Evolutionary conservation across 768 basidiomycete species (phyloP).

Genomic region (Podaxis sp.): DNA sequence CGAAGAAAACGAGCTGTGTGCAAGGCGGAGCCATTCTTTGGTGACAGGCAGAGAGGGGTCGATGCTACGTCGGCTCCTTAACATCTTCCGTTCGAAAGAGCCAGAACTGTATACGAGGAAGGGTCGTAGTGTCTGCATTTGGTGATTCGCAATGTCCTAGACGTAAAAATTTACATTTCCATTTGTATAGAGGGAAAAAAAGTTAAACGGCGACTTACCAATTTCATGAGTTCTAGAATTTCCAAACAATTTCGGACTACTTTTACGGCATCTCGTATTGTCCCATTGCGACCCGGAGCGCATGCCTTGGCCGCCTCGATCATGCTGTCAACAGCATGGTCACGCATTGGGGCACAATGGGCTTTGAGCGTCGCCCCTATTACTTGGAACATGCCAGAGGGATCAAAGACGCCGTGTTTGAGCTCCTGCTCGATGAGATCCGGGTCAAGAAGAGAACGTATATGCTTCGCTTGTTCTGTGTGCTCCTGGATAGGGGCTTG

Average conservation of each 20-base stretch:
- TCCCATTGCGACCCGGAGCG: conserved; percentile 51
- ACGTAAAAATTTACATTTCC: conserved; percentile 19
- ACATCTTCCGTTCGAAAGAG: conserved; percentile 75
- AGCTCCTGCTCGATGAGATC: conserved; percentile 82
- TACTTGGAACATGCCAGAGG: conserved; percentile 70
- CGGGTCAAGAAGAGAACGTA: conserved; percentile 79
- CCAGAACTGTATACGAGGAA: conserved; percentile 80
- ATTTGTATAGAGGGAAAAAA: conserved; percentile 14
- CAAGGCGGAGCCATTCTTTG: conserved; percentile 61
- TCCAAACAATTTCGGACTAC: conserved; percentile 85
- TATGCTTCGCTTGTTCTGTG: conserved; percentile 59
- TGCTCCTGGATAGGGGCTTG: conserved; percentile 62
- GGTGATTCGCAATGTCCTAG: conserved; percentile 96
- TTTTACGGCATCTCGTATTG: conserved; percentile 61
- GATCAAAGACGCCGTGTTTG: conserved; percentile 72
- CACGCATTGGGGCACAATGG: conserved; percentile 93
- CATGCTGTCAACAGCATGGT: conserved; percentile 81
- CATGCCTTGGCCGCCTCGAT: conserved; percentile 64
- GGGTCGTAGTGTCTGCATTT: conserved; percentile 89
- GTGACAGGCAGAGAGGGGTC: conserved; percentile 51
- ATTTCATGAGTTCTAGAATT: conserved; percentile 92
- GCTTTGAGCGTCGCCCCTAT: conserved; percentile 82
- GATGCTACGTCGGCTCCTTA: conserved; percentile 55
- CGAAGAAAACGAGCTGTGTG: conserved; percentile 44
- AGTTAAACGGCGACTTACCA: conserved; percentile 50